Conservation (phyloP, 2,329 filamentous ascomycete species). For the Dothistroma pini region DNA sequence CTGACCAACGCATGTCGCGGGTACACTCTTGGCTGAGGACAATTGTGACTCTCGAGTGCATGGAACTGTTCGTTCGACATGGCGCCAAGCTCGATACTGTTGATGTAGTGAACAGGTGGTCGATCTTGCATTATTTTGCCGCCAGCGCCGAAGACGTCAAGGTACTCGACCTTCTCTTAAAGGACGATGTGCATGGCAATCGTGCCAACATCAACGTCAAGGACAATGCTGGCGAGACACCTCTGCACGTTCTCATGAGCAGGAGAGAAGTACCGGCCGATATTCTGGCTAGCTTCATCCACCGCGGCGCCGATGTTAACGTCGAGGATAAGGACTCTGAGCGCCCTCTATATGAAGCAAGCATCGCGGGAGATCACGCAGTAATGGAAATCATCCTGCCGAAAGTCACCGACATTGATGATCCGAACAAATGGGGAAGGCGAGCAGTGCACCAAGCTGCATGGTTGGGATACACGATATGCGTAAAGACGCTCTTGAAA, state of each 20-base stretch:
- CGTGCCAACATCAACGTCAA: conserved; percentile 17
- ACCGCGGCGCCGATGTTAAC: conserved; percentile 14
- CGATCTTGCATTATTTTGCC: conserved; percentile 14
- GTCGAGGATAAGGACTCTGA: conserved; percentile 18
- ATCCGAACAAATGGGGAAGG: conserved; percentile 9
- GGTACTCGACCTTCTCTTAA: not conserved
- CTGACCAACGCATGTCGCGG: not conserved
- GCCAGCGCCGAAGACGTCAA: not conserved
- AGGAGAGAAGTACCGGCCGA: conserved; percentile 14
- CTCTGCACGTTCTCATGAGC: conserved; percentile 14
- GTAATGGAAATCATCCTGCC: conserved; percentile 10
- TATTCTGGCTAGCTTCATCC: conserved; percentile 15
- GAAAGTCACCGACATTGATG: conserved; percentile 17
- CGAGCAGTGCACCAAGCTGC: not conserved
- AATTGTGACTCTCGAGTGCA: not conserved
- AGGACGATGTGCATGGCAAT: not conserved
- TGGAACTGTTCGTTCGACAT: conserved; percentile 10
- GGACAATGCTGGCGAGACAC: conserved; percentile 11
- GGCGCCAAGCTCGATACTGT: conserved; percentile 6
- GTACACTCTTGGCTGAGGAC: not conserved
- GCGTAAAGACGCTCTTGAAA: conserved; percentile 6
- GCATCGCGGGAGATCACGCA: conserved; percentile 10
- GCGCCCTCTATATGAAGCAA: conserved; percentile 15
- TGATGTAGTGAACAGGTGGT: conserved; percentile 1
- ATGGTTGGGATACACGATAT: not conserved